A percentile compares a stretch with the other conserved stretches of the same genome.
phyloP scores from a whole-genome alignment of 2,329 filamentous ascomycete species.

The Penicillium sp. region DNA sequence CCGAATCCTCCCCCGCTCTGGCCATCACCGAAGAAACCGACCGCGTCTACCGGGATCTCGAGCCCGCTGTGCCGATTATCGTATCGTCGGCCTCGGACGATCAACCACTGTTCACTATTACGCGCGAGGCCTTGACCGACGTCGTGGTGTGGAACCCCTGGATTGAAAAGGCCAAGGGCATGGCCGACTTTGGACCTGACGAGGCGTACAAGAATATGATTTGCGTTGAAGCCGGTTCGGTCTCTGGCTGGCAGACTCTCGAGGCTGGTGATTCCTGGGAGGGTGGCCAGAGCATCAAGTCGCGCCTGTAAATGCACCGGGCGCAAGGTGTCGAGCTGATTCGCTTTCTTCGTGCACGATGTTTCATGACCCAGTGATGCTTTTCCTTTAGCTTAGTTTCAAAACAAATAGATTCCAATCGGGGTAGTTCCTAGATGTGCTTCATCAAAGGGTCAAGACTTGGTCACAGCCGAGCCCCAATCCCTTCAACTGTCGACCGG shows the following conservation, averaged over 20 bases:
- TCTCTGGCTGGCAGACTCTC: slow-evolving; percentile 76
- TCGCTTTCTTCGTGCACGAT: neutral
- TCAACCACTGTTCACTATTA: slow-evolving; percentile 66
- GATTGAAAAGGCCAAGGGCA: slow-evolving; percentile 75
- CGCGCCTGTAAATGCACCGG: slow-evolving; percentile 34
- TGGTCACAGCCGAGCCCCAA: too few relatives aligned
- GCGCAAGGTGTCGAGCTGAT: too few relatives aligned
- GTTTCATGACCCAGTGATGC: neutral
- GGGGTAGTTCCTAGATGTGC: too few relatives aligned
- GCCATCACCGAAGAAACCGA: slow-evolving; percentile 77
- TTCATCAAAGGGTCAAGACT: too few relatives aligned
- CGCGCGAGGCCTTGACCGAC: slow-evolving; percentile 79
- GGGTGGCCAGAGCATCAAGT: slow-evolving; percentile 58
- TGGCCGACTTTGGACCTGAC: slow-evolving; percentile 84
- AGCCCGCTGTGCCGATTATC: slow-evolving; percentile 48
- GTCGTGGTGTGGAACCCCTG: slow-evolving; percentile 98
- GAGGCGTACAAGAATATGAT: slow-evolving; percentile 91
- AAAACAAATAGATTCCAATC: slow-evolving; percentile 1
- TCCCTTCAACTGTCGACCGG: too few relatives aligned
- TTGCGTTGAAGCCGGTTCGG: slow-evolving; percentile 86
- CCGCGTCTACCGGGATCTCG: slow-evolving; percentile 72
- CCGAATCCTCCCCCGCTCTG: slow-evolving; percentile 63
- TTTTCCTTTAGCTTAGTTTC: slow-evolving; percentile 1
- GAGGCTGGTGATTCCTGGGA: slow-evolving; percentile 73
- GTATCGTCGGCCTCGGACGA: slow-evolving; percentile 49